Percentiles rank a stretch among this genome's conserved stretches.
Evolutionary conservation across 495 filamentous ascomycete genomes (phyloP).

Genomic region (Podospora tetraspora): DNA sequence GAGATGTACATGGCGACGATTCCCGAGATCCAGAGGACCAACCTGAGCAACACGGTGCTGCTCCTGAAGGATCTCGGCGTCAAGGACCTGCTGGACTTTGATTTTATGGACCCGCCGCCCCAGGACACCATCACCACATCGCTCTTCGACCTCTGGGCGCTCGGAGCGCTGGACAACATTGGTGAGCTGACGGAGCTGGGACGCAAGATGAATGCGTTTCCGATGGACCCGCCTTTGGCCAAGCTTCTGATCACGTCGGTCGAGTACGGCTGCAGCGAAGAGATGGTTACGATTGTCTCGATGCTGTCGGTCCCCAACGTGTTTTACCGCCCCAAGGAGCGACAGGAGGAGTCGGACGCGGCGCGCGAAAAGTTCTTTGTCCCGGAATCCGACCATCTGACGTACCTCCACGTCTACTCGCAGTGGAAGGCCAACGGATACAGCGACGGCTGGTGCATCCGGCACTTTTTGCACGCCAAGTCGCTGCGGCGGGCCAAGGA

Average conservation of each 20-base stretch:
- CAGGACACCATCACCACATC: conserved; percentile 98
- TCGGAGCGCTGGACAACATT: conserved; percentile 89
- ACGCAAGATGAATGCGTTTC: conserved; percentile 91
- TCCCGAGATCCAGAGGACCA: conserved; percentile 96
- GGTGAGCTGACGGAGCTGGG: conserved; percentile 87
- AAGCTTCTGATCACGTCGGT: conserved; percentile 88
- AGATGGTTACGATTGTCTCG: conserved; percentile 96
- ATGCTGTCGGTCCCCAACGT: conserved; percentile 97
- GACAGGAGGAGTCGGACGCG: conserved; percentile 92
- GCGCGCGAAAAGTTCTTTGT: conserved; percentile 99
- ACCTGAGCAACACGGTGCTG: conserved; percentile 89
- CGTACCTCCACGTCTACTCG: conserved; percentile 89
- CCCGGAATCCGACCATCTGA: conserved; percentile 93
- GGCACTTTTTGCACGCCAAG: conserved; percentile 91
- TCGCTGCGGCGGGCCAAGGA: conserved; percentile 85
- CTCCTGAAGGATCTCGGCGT: conserved; percentile 93
- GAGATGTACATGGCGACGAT: conserved; percentile 98
- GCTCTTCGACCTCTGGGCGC: conserved; percentile 95
- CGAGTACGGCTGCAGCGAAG: conserved; percentile 88
- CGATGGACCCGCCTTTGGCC: conserved; percentile 90
- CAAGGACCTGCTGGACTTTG: conserved; percentile 91
- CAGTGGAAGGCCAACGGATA: conserved; percentile 92
- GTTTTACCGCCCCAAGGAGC: conserved; percentile 96
- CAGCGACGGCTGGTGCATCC: conserved; percentile 85
- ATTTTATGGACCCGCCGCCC: conserved; percentile 98